Base-by-base conservation (phyloP, 768 basidiomycete species). In the Lepiota brunneoincarnata region DNA sequence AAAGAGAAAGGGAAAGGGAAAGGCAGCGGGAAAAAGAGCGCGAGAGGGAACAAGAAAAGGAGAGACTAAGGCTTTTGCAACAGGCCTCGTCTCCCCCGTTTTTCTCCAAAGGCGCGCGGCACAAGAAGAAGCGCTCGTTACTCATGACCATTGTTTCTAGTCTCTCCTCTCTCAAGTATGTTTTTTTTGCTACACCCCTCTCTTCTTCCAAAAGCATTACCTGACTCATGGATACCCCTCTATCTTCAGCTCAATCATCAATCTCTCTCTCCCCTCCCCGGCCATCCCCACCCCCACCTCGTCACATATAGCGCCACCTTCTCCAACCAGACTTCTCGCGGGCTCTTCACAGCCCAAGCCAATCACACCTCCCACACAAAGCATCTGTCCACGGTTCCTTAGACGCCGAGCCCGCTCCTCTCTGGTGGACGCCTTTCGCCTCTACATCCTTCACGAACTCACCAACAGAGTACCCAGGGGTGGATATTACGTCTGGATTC, bases 61-160 rank as follows among this genome's bases (percentile, higher is more conserved):
- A 64, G 63, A 56, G 59, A 54, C 50, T 58, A 49, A 61, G 65
- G 58, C 46, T 39, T 50, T 48, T 59, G 58, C 57, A 54, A 21
- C 55, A 50, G 35, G 26, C 58, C 26, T 68, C 66, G 21, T 57
- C 56, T 28, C 60, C 69, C 35, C 60, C 67, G 7, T 60, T 63
- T 47, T 48, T 71, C 37, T 61, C 61, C 39, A 79, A 74, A 61
- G 59, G 59, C 2, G 62, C 70, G 38, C 80, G 78, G 58, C 85
- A 89, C 59, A 88, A 85, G 70, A 87, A 82, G 59, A 83, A 86
- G 60, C 76, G 83, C 40, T 90, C 89, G 14, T 64, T 90, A 55
- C 72, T 89, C 44, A 86, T 84, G 78, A 79, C 84, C 6, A 70
- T 91, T 37, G 64, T 54, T 18, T 54, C 53, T 2, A 4, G 53